phyloP scores from a whole-genome alignment of 2,329 filamentous ascomycete genomes.

The Botryosphaeria agaves region DNA sequence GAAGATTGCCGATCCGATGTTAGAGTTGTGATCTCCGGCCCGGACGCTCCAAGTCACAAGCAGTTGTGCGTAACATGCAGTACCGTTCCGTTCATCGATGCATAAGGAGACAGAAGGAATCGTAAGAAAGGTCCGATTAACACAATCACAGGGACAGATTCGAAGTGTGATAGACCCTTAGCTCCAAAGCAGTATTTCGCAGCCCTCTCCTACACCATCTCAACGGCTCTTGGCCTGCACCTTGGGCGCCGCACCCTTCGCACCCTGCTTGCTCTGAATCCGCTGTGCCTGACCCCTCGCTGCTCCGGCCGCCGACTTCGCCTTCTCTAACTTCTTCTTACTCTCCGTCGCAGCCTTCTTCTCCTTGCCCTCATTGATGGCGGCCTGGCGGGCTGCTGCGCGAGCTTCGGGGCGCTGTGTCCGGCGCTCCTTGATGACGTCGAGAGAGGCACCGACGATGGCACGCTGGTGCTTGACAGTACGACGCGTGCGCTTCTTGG shows the following conservation, averaged over 20 bases:
- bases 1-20: no score
- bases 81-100: no score
- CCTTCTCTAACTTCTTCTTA: constrained; percentile 99
- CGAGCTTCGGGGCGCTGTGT: constrained; percentile 89
- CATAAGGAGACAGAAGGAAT: no score
- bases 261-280: constrained; percentile 92
- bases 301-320: constrained; percentile 63
- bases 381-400: constrained; percentile 69
- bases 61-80: no score
- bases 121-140: no score
- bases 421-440: constrained; percentile 99
- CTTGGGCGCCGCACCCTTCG: constrained; percentile 80
- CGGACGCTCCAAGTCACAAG: no score
- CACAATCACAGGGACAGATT: no score
- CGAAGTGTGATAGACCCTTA: no score
- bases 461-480: constrained; percentile 97
- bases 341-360: constrained; percentile 81
- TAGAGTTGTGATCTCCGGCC: no score
- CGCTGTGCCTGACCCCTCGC: constrained; percentile 62
- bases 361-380: constrained; percentile 97
- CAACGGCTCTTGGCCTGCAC: constrained; percentile 75
- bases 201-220: no score
- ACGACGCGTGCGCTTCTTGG: constrained; percentile 98
- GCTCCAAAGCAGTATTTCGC: no score
- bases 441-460: constrained; percentile 97